Conservation (phyloP, 106 monocot species). For the Xerophyta viscosa region DNA sequence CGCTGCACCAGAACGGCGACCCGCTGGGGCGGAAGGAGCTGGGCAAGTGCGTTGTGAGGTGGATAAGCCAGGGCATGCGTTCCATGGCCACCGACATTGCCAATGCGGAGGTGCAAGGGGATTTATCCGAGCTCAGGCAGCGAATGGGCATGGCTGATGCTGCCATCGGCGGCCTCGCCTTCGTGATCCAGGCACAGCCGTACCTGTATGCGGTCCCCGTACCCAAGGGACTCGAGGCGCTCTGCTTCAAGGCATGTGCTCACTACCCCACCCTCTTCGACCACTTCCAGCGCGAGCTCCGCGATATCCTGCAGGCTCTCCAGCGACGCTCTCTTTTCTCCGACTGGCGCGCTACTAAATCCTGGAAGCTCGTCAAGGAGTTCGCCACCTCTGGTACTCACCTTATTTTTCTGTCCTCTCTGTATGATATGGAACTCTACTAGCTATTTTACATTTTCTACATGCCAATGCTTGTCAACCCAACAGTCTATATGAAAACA, state of each 20-base stretch:
- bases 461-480: too few species aligned
- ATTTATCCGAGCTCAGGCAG: slow-evolving; percentile 54
- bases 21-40: slow-evolving; percentile 72
- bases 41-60: slow-evolving; percentile 72
- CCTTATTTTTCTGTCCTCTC: too few species aligned
- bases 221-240: slow-evolving; percentile 80
- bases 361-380: slow-evolving; percentile 92
- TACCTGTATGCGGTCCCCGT: slow-evolving; percentile 73
- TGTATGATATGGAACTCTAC: too few species aligned
- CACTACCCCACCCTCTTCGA: slow-evolving; percentile 95
- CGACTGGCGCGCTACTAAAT: slow-evolving; percentile 63
- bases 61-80: slow-evolving; percentile 85
- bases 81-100: slow-evolving; percentile 86
- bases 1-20: slow-evolving; percentile 73
- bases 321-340: slow-evolving; percentile 39
- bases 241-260: slow-evolving; percentile 93
- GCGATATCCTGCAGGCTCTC: slow-evolving; percentile 53
- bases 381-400: slow-evolving; percentile 64
- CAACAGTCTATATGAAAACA: too few species aligned
- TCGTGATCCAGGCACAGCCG: slow-evolving; percentile 89
- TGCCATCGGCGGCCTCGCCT: slow-evolving; percentile 32
- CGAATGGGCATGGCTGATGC: slow-evolving; percentile 29
- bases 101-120: slow-evolving; percentile 64
- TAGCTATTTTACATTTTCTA: too few species aligned
- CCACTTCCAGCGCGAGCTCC: slow-evolving; percentile 93